Evolutionary conservation across 2,329 filamentous ascomycete species (phyloP), one percentile per base, ranked within the genome.

Genomic region (Penicillium hordei): DNA sequence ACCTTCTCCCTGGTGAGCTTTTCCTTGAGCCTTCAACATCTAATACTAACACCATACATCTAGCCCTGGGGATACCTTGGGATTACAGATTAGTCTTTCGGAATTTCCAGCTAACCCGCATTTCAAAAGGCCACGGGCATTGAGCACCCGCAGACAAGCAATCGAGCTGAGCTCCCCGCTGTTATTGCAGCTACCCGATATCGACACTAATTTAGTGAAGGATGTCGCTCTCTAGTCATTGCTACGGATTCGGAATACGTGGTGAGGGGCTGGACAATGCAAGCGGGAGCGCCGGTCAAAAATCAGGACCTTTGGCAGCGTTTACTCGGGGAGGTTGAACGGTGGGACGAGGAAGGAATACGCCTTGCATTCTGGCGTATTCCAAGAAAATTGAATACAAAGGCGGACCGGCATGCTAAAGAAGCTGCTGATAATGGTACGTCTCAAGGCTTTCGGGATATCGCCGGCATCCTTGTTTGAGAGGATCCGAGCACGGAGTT

Each of bases 101-200:
- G n/a, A n/a, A n/a, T n/a, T n/a, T n/a, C n/a, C n/a, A n/a, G n/a
- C n/a, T n/a, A n/a, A n/a, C n/a, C n/a, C n/a, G n/a, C n/a, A n/a
- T n/a, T n/a, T n/a, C n/a, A n/a, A 15, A 3, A 21, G 5, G 27
- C 43, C 12, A 46, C 43, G 3, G 43, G n/a, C 3, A 31, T 19
- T 1, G 9, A 1, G 0, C 55, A 65, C 40, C 49, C 61, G 8
- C 78, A 80, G 58, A 83, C 75, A 21, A 83, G 76, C 71, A 82
- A 84, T 61, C 76, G 83, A 5, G 83, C 83, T 3, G 81, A 85
- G 66, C 76, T 86, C 7, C 82, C 82, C 15, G 82, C 82, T 6
- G 80, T 79, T 5, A 78, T 84, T 46, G 79, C 75, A 5, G 83
- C 78, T 4, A 72, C 85, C 25, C 71, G 76, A 29, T 78, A 75